These are phyloP conservation scores for Herpotrichia juniperi DNA, from an alignment of 2,329 filamentous ascomycete genomes.

Conservation along the genomic window DNA sequence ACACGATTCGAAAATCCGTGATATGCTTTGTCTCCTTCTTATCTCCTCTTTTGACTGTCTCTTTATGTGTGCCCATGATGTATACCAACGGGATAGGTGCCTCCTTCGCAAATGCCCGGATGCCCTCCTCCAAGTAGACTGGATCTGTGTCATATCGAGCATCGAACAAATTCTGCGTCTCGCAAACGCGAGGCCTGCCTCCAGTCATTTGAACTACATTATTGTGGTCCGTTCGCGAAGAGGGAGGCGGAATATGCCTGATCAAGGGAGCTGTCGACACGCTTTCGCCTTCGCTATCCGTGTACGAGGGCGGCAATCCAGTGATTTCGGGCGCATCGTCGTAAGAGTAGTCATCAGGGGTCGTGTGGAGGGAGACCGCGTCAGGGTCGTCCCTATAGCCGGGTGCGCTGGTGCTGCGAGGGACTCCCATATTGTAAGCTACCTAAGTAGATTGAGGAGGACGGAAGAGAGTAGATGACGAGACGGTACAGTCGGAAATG, in stretches of 20 bases:
- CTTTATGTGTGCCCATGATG: slow-evolving; percentile 45
- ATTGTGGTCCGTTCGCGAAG: slow-evolving; percentile 35
- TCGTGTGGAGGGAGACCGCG: slow-evolving; percentile 47
- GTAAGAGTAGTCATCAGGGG: slow-evolving; percentile 45
- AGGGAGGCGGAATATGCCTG: slow-evolving; percentile 34
- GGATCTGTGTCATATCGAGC: slow-evolving; percentile 40
- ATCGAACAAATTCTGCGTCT: slow-evolving; percentile 36
- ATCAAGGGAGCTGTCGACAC: slow-evolving; percentile 18
- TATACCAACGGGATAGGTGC: slow-evolving; percentile 43
- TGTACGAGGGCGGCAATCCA: slow-evolving; percentile 43
- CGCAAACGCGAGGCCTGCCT: slow-evolving; percentile 34
- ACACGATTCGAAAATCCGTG: slow-evolving; percentile 45
- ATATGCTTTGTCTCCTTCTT: slow-evolving; percentile 43
- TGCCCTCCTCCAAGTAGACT: slow-evolving; percentile 31
- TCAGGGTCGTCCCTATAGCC: slow-evolving; percentile 46
- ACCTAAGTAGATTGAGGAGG: background rate
- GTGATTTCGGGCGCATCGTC: slow-evolving; percentile 42
- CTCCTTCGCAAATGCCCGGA: slow-evolving; percentile 30
- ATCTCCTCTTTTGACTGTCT: slow-evolving; percentile 41
- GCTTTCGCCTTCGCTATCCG: slow-evolving; percentile 35
- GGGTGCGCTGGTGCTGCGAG: slow-evolving; percentile 14
- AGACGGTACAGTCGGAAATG: background rate
- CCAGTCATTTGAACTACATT: slow-evolving; percentile 21
- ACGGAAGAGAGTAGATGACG: background rate
- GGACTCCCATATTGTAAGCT: background rate